Conservation (phyloP, 495 filamentous ascomycete genomes). For the Pyronema omphalodes region DNA sequence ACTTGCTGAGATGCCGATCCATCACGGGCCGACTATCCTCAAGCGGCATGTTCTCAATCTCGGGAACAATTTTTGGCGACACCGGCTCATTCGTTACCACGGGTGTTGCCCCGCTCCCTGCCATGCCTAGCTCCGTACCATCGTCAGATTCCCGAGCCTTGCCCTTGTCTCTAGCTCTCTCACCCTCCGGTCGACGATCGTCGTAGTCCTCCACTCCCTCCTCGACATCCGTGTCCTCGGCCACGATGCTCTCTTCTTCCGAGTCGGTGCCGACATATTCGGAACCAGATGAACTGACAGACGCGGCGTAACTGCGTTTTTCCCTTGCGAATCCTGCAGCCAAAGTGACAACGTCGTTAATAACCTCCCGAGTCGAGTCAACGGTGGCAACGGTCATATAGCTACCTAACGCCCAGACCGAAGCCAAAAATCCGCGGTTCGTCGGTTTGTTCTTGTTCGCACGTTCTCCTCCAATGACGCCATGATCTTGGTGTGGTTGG, state of each 20-base stretch:
- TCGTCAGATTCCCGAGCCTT: neutral
- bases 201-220: conserved; percentile 8
- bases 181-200: neutral
- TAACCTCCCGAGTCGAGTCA: conserved; percentile 1
- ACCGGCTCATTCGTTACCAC: neutral
- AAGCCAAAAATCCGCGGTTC: neutral
- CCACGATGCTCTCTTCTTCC: conserved; percentile 25
- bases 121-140: neutral
- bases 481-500: neutral
- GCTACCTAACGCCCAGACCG: conserved; percentile 5
- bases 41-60: neutral
- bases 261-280: conserved; percentile 18
- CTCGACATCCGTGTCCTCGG: conserved; percentile 31
- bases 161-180: neutral
- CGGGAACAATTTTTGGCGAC: neutral
- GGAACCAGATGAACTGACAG: neutral
- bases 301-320: neutral
- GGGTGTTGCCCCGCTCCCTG: neutral
- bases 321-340: conserved; percentile 2
- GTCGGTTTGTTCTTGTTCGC: neutral
- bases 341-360: conserved; percentile 5
- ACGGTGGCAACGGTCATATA: neutral
- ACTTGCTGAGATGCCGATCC: neutral
- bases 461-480: neutral
- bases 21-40: neutral